These are phyloP conservation scores for Fusarium nodosum DNA, from an alignment of 2,329 filamentous ascomycete genomes.

Conservation along the genomic window DNA sequence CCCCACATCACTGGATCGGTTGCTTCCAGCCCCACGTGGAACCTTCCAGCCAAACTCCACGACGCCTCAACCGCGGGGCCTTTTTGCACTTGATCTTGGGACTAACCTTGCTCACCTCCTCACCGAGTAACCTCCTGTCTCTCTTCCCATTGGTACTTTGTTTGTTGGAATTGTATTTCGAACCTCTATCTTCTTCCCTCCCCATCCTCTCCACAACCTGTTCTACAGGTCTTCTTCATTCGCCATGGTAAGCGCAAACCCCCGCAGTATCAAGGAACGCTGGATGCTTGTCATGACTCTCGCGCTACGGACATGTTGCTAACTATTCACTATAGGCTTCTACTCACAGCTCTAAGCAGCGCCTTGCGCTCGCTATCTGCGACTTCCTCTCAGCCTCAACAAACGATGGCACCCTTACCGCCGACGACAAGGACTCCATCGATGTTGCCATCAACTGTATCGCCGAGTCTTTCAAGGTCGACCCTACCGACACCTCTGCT, in stretches of 20 bases:
- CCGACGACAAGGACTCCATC: constrained; percentile 92
- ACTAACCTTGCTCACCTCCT: constrained; percentile 25
- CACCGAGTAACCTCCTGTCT: constrained; percentile 9
- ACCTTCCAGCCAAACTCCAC: constrained; percentile 50
- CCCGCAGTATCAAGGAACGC: constrained; percentile 19
- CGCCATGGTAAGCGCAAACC: constrained; percentile 32
- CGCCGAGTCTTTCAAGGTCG: constrained; percentile 93
- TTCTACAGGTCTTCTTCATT: constrained; percentile 22
- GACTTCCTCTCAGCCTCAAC: constrained; percentile 90
- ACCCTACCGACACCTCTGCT: constrained; percentile 80
- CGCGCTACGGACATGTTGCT: constrained; percentile 9
- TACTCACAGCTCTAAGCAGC: constrained; percentile 73
- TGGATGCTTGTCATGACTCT: constrained; percentile 20
- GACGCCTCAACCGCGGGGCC: constrained; percentile 44
- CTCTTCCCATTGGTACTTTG: constrained; percentile 21
- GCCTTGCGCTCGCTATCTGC: constrained; percentile 95
- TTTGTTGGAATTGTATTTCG: neutral
- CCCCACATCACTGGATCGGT: constrained; percentile 7
- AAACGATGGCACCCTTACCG: constrained; percentile 86
- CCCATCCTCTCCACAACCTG: constrained; percentile 13
- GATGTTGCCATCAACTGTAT: constrained; percentile 97
- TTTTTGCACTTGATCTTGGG: constrained; percentile 30
- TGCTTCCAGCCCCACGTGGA: constrained; percentile 48
- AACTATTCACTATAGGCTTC: constrained; percentile 43
- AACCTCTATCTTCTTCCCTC: neutral